These are phyloP conservation scores for Colletotrichum abscissum DNA, from an alignment of 2,329 filamentous ascomycete species.

Conservation along the genomic window DNA sequence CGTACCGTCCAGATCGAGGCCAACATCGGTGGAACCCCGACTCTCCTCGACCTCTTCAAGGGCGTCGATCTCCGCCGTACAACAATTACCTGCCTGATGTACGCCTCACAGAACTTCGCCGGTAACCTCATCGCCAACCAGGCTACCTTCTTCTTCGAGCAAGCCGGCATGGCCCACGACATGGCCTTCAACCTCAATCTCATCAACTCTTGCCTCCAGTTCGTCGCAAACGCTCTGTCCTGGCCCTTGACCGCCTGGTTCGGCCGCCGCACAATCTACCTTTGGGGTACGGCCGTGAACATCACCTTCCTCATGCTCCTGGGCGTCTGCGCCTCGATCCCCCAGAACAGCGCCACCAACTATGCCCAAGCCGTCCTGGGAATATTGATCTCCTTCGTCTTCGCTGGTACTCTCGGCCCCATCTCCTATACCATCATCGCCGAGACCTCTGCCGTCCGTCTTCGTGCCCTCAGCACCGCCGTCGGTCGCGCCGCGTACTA, in stretches of 20 bases:
- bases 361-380: conserved; percentile 50
- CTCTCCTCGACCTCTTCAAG: conserved; percentile 61
- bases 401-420: conserved; percentile 46
- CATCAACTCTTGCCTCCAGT: conserved; percentile 42
- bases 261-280: conserved; percentile 52
- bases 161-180: conserved; percentile 38
- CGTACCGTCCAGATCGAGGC: conserved; percentile 66
- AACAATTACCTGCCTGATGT: conserved; percentile 66
- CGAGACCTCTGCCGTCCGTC: conserved; percentile 50
- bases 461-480: conserved; percentile 50
- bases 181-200: conserved; percentile 41
- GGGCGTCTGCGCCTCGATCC: conserved; percentile 47
- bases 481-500: conserved; percentile 54
- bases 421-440: conserved; percentile 52
- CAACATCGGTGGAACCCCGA: conserved; percentile 54
- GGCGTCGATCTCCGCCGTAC: conserved; percentile 66
- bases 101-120: conserved; percentile 69
- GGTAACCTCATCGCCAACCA: conserved; percentile 73
- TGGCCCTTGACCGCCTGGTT: conserved; percentile 50
- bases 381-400: conserved; percentile 53
- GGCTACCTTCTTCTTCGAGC: conserved; percentile 68
- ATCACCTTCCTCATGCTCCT: conserved; percentile 49
- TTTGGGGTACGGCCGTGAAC: conserved; percentile 48
- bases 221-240: conserved; percentile 49
- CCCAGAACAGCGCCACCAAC: conserved; percentile 46